These are phyloP conservation scores for Beauveria medogensis DNA, from an alignment of 2,329 filamentous ascomycete species.

Conservation along the genomic window DNA sequence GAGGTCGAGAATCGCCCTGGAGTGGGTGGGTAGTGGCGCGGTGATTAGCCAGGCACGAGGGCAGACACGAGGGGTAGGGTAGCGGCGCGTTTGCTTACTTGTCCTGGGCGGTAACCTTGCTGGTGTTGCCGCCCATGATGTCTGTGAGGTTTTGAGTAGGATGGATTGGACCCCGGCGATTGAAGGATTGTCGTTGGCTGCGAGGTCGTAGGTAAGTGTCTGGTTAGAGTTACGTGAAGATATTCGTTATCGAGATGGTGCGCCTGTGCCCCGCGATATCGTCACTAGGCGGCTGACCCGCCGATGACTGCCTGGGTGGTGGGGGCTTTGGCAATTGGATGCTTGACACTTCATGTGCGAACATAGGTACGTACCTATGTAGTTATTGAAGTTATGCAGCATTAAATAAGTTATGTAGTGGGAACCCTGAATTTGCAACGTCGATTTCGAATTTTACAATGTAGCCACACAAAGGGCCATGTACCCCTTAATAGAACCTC, in stretches of 20 bases:
- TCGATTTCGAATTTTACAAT: too few species aligned
- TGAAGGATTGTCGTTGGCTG: not conserved
- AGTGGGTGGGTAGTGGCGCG: slow-evolving; percentile 1
- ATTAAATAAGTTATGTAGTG: too few species aligned
- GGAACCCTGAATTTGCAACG: too few species aligned
- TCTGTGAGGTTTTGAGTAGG: not conserved
- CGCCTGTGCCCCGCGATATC: slow-evolving; percentile 4
- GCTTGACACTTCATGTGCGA: too few species aligned
- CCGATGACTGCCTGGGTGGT: too few species aligned
- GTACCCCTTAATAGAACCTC: too few species aligned
- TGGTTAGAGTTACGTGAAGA: not conserved
- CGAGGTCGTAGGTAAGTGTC: not conserved
- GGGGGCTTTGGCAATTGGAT: too few species aligned
- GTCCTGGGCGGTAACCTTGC: slow-evolving; percentile 66
- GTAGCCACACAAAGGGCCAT: too few species aligned
- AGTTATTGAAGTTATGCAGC: too few species aligned
- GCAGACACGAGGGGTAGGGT: slow-evolving; percentile 7
- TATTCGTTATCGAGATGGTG: not conserved
- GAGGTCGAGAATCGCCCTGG: slow-evolving; percentile 90
- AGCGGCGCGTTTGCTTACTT: slow-evolving; percentile 50
- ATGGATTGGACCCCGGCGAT: not conserved
- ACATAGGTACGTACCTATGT: too few species aligned
- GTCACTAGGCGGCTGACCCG: not conserved
- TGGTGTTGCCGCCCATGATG: slow-evolving; percentile 47
- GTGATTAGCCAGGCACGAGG: slow-evolving; percentile 3